phyloP scores from a whole-genome alignment of 2,329 filamentous ascomycete species.

The Aspergillus costaricaensis region DNA sequence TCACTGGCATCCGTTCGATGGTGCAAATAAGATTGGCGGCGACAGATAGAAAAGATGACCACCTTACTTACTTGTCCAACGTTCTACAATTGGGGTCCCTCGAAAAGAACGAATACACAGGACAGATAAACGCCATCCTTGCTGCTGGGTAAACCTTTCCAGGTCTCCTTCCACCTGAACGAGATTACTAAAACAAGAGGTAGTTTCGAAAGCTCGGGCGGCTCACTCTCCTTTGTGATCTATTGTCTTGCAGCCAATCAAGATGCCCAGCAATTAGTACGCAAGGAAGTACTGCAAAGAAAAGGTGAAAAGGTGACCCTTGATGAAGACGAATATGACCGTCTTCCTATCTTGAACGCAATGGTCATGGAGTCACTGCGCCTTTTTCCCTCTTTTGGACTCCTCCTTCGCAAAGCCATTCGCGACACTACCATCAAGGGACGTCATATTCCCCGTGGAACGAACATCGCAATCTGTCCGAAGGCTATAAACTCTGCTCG shows the following conservation, averaged over 20 bases:
- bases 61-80: background rate
- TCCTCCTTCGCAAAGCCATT: conserved; percentile 66
- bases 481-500: conserved; percentile 68
- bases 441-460: conserved; percentile 66
- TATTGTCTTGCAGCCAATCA: conserved; percentile 4
- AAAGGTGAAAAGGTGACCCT: background rate
- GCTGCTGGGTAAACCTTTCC: background rate
- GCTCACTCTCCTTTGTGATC: background rate
- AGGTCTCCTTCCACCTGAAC: too few species aligned
- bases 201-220: conserved; percentile 5
- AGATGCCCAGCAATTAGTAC: background rate
- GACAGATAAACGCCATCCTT: background rate
- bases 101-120: background rate
- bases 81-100: background rate
- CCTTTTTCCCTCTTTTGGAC: conserved; percentile 66
- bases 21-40: background rate
- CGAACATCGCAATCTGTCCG: conserved; percentile 63
- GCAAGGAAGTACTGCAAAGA: background rate
- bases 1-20: too few species aligned
- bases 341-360: conserved; percentile 73
- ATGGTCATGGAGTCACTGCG: conserved; percentile 74
- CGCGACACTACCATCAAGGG: conserved; percentile 66
- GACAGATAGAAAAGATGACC: background rate
- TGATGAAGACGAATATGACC: conserved; percentile 48
- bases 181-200: too few species aligned